Evolutionary conservation across 2,329 filamentous ascomycete species (phyloP), one percentile per base, ranked within the genome.

Genomic region (Aspergillus floridensis): DNA sequence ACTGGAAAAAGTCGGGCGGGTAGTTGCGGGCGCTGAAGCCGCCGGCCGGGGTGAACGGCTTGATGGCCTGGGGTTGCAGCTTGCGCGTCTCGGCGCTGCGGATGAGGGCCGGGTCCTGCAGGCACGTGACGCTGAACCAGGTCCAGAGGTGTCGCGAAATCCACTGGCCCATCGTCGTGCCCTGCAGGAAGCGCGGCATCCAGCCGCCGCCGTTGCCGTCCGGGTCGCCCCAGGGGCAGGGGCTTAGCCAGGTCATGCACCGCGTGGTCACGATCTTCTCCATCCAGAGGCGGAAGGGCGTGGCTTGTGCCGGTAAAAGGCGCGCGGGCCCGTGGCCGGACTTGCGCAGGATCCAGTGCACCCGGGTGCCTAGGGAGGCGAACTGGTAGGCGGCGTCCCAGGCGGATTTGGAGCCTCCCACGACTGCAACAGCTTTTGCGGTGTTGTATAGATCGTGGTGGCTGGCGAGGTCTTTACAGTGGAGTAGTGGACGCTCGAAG

Each of bases 331-430:
- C 86, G 59, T 84, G 81, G 2, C 60, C 60, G 3, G 51, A 79
- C n/a, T 79, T 75, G 49, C 85, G 79, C 57, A 88, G 83, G 4
- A 88, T 73, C 78, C 85, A 81, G 56, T 84, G 79, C 8, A 87
- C 85, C 55, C 80, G 74, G 12, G 80, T 77, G 4, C 82, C 83
- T 1, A 76, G 70, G 1, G 76, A 74, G 6, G 81, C 84, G 47
- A 81, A 82, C 2, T 80, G 77, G 64, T 86, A 87, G 1, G 82
- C 83, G 3, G 82, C 80, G 65, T 88, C 86, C 76, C 81, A 87
- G 2, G 82, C 83, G 1, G 82, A 85, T 66, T 88, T 88, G 5
- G 77, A 79, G 0, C 77, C 83, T 4, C 85, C 86, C 1, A 87
- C 73, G 2, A 88, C 78, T 0, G 84, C 82, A 2, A 79, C 0